These are phyloP conservation scores for Theileria annulata DNA, from an alignment of 169 alveolate species.

Conservation along the genomic window DNA sequence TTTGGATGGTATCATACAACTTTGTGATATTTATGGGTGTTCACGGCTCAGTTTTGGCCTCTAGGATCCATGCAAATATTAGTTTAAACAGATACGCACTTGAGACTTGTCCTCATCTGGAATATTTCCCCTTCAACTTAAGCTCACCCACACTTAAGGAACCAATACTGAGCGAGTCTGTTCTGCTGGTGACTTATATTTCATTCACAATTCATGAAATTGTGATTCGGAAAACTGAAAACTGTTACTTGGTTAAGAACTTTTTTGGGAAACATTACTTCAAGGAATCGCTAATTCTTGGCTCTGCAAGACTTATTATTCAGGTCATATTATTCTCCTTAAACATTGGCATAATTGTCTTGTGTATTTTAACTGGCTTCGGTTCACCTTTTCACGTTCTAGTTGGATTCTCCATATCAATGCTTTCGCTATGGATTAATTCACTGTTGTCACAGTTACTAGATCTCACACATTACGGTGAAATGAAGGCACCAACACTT, in stretches of 20 bases:
- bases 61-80: slow-evolving; percentile 55
- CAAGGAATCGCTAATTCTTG: slow-evolving; percentile 34
- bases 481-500: slow-evolving; percentile 53
- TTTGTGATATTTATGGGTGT: slow-evolving; percentile 55
- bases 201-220: slow-evolving; percentile 56
- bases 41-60: slow-evolving; percentile 67
- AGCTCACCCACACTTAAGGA: slow-evolving; percentile 37
- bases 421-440: slow-evolving; percentile 55
- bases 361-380: slow-evolving; percentile 27
- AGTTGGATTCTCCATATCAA: slow-evolving; percentile 60
- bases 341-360: slow-evolving; percentile 3
- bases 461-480: slow-evolving; percentile 45
- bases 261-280: slow-evolving; percentile 39
- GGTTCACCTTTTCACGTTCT: slow-evolving; percentile 66
- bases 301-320: slow-evolving; percentile 24
- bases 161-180: slow-evolving; percentile 54
- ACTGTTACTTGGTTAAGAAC: slow-evolving; percentile 37
- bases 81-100: slow-evolving; percentile 51
- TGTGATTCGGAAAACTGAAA: slow-evolving; percentile 49
- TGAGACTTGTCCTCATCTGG: slow-evolving; percentile 65
- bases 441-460: slow-evolving; percentile 52
- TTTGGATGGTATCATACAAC: slow-evolving; percentile 61
- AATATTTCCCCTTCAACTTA: slow-evolving; percentile 51
- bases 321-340: slow-evolving; percentile 40
- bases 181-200: slow-evolving; percentile 51